These are phyloP conservation scores for Thalassiosira ordinaria DNA, from an alignment of 352 stramenopile genomes.

Conservation along the genomic window DNA sequence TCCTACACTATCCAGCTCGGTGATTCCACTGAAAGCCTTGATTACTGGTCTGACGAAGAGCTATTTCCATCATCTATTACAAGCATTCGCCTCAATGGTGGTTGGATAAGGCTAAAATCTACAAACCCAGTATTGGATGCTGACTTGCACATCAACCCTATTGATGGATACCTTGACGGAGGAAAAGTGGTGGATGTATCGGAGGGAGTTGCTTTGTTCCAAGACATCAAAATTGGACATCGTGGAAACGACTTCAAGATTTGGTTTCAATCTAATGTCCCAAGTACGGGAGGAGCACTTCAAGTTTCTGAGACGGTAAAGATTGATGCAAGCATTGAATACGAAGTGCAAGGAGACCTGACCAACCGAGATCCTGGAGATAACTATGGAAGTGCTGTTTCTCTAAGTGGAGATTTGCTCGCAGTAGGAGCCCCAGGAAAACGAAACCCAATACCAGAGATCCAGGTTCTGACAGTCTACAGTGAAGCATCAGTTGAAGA, in stretches of 20 bases:
- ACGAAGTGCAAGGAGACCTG: constrained; percentile 63
- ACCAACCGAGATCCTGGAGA: constrained; percentile 59
- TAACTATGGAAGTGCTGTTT: constrained; percentile 64
- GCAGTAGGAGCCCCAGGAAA: constrained; percentile 68
- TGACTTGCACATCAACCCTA: constrained; percentile 70
- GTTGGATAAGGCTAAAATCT: constrained; percentile 52
- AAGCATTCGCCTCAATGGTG: constrained; percentile 58
- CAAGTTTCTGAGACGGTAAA: constrained; percentile 50
- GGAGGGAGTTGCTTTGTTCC: constrained; percentile 60
- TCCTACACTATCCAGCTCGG: constrained; percentile 64
- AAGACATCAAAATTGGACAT: constrained; percentile 68
- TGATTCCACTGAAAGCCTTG: constrained; percentile 52
- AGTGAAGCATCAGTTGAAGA: constrained; percentile 49
- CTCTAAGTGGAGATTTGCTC: constrained; percentile 44
- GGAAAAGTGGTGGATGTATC: constrained; percentile 34
- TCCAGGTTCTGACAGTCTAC: constrained; percentile 72
- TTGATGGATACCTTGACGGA: constrained; percentile 59
- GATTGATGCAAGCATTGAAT: constrained; percentile 67
- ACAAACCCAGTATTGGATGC: constrained; percentile 55
- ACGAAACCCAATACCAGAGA: constrained; percentile 52
- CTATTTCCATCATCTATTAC: constrained; percentile 55
- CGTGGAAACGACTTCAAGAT: constrained; percentile 68
- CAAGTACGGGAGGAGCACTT: constrained; percentile 30
- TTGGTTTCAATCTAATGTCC: constrained; percentile 49
- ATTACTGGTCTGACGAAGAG: constrained; percentile 67